Evolutionary conservation across 2,329 filamentous ascomycete species (phyloP).

Genomic region (Sclerotinia spermophila): DNA sequence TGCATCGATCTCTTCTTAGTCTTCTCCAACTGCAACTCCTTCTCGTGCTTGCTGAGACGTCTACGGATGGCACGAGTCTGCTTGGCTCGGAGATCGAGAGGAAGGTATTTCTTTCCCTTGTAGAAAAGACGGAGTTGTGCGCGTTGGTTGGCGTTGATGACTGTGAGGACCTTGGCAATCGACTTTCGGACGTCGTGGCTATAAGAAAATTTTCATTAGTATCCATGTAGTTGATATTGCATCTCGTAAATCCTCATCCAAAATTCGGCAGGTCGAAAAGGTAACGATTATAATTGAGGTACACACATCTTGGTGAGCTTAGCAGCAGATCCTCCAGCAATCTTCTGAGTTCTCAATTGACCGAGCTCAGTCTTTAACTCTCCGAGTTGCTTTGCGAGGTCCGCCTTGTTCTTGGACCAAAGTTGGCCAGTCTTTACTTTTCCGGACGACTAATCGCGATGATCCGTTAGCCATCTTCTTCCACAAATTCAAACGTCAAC

Average conservation of each 20-base stretch:
- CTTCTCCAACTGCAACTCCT: conserved; percentile 81
- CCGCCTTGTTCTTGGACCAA: conserved; percentile 99
- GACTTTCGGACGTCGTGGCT: conserved; percentile 99
- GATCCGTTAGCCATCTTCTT: conserved; percentile 31
- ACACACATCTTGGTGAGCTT: conserved; percentile 98
- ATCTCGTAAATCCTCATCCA: background rate
- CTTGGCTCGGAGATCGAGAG: conserved; percentile 97
- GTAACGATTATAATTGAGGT: background rate
- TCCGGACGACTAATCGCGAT: conserved; percentile 50
- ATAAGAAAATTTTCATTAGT: conserved; percentile 21
- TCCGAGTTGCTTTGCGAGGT: conserved; percentile 89
- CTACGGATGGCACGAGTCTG: conserved; percentile 97
- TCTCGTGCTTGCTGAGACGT: conserved; percentile 89
- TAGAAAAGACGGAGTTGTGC: conserved; percentile 98
- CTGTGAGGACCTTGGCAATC: conserved; percentile 95
- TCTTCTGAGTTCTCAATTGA: conserved; percentile 97
- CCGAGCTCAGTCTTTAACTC: conserved; percentile 96
- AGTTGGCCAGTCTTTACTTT: conserved; percentile 95
- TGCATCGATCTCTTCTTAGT: conserved; percentile 92
- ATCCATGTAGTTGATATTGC: background rate
- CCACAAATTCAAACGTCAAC: background rate
- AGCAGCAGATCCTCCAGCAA: conserved; percentile 82
- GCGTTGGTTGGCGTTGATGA: conserved; percentile 99
- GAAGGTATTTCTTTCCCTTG: conserved; percentile 99
- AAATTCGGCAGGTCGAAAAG: background rate